Percentiles rank a stretch among this genome's conserved stretches.
Conservation (phyloP, 108 stramenopile species). For the Skeletonema potamos region DNA sequence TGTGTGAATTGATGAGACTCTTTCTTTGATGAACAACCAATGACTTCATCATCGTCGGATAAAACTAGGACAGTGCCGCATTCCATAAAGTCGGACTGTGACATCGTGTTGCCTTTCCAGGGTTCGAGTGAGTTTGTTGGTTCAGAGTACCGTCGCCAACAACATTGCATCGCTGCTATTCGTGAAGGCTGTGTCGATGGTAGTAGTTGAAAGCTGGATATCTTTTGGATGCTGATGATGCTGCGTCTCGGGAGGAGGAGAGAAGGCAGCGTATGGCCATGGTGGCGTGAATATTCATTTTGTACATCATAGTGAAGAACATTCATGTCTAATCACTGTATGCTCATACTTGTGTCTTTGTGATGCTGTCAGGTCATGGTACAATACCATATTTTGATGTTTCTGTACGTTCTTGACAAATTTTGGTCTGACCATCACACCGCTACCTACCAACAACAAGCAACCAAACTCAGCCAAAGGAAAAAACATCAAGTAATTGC, state of each 20-base stretch:
- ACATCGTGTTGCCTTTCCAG: conserved; percentile 1
- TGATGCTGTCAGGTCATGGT: too few relatives aligned
- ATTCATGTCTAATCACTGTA: too few relatives aligned
- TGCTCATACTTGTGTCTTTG: too few relatives aligned
- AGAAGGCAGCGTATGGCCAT: neutral
- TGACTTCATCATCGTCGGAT: conserved; percentile 73
- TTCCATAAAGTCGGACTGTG: conserved; percentile 80
- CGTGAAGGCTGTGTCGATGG: neutral
- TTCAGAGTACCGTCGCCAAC: neutral
- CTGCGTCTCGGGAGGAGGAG: neutral
- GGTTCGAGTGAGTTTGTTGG: neutral
- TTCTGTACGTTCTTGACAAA: too few relatives aligned
- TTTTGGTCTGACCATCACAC: too few relatives aligned
- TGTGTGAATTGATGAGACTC: conserved; percentile 68
- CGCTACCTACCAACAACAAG: too few relatives aligned
- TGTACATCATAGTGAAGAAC: neutral
- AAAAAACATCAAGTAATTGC: too few relatives aligned
- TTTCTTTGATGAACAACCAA: conserved; percentile 72
- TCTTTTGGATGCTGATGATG: neutral
- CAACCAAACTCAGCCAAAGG: too few relatives aligned
- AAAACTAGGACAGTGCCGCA: conserved; percentile 83
- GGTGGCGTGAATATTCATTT: neutral
- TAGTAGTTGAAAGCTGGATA: neutral
- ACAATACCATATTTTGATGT: too few relatives aligned
- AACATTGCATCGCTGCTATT: neutral